Percentiles rank a stretch among this genome's conserved stretches.
These are phyloP conservation scores for Onygenales sp. DNA, from an alignment of 2,329 filamentous ascomycete genomes.

Conservation along the genomic window DNA sequence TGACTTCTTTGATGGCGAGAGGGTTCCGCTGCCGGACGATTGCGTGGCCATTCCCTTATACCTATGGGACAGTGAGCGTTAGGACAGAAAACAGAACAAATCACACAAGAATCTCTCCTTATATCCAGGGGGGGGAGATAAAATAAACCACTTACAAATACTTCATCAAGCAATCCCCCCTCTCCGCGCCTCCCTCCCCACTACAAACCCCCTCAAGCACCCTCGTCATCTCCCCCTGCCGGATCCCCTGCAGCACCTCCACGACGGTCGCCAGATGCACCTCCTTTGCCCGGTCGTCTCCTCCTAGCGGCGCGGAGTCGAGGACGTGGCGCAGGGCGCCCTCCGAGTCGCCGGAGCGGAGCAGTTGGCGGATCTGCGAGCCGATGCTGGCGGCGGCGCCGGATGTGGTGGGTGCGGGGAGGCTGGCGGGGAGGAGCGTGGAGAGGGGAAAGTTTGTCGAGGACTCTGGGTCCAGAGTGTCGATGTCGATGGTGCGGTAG, in stretches of 20 bases:
- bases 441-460: constrained; percentile 82
- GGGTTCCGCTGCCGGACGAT: constrained; percentile 27
- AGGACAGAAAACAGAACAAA: background rate
- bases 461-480: constrained; percentile 82
- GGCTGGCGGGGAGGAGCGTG: constrained; percentile 65
- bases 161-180: constrained; percentile 92
- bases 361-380: constrained; percentile 74
- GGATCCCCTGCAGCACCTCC: constrained; percentile 92
- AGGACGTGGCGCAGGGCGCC: constrained; percentile 76
- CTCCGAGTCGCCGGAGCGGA: constrained; percentile 77
- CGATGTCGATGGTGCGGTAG: constrained; percentile 87
- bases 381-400: constrained; percentile 69
- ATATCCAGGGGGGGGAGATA: background rate
- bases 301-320: constrained; percentile 67
- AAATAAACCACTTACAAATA: constrained; percentile 61
- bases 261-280: constrained; percentile 78
- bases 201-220: constrained; percentile 73
- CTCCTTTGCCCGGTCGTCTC: constrained; percentile 54
- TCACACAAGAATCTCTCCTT: constrained; percentile 5
- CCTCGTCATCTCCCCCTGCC: constrained; percentile 88
- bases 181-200: constrained; percentile 69
- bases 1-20: constrained; percentile 38
- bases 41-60: constrained; percentile 76
- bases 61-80: constrained; percentile 33
- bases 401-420: constrained; percentile 60